Evolutionary conservation across 2,329 filamentous ascomycete species (phyloP).

Genomic region (Boeremia exigua): DNA sequence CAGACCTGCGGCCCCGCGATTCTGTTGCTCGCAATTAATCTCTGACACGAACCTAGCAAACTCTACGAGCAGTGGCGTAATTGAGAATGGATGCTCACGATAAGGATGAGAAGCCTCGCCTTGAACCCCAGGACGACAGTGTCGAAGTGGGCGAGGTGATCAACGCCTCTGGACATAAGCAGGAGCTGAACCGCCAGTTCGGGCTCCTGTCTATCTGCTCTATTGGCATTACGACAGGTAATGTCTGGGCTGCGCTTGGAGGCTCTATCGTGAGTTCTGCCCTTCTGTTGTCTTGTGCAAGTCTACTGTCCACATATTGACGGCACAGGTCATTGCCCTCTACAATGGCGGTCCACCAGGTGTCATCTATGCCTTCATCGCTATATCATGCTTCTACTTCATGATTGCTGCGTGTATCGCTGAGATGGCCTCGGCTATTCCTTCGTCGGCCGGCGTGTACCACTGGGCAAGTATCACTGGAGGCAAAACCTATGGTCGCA

Average conservation of each 20-base stretch:
- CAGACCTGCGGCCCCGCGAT: background rate
- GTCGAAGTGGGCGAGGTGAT: conserved; percentile 46
- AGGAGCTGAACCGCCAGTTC: conserved; percentile 60
- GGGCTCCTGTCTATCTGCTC: conserved; percentile 55
- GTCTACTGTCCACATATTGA: background rate
- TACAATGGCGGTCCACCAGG: conserved; percentile 56
- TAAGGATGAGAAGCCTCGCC: conserved; percentile 20
- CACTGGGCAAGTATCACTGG: conserved; percentile 61
- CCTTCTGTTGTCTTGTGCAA: background rate
- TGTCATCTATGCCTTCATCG: conserved; percentile 57
- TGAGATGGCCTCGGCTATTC: conserved; percentile 56
- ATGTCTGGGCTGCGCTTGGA: conserved; percentile 55
- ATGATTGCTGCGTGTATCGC: conserved; percentile 59
- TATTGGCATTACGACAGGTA: conserved; percentile 54
- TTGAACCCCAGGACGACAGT: conserved; percentile 28
- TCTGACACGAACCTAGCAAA: background rate
- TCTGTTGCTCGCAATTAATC: background rate
- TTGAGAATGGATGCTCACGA: background rate
- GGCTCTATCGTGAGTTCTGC: conserved; percentile 52
- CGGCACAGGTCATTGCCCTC: conserved; percentile 44
- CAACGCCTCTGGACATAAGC: conserved; percentile 59
- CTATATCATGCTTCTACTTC: conserved; percentile 58
- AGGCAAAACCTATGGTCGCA: conserved; percentile 54
- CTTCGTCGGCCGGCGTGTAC: conserved; percentile 55
- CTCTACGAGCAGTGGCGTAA: background rate